Conservation (phyloP, 352 stramenopile genomes). For the Phytophthora citricola region DNA sequence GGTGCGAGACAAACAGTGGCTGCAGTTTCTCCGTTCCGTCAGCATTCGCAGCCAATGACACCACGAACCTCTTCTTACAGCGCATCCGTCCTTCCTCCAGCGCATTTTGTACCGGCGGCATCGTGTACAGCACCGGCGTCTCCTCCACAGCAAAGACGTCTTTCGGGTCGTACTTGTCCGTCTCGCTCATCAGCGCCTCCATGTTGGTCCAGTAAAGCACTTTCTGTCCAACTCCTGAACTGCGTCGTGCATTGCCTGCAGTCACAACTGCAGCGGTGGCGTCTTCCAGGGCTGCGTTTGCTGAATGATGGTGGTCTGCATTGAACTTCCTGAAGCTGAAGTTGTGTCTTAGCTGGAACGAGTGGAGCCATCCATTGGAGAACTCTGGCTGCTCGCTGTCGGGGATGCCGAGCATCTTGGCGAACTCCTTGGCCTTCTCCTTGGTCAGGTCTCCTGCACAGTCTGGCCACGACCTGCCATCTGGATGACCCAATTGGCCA, state of each 20-base stretch:
- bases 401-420: conserved; percentile 81
- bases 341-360: conserved; percentile 84
- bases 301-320: conserved; percentile 50
- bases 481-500: conserved; percentile 90
- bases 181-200: conserved; percentile 66
- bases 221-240: conserved; percentile 12
- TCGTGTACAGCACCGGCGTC: conserved; percentile 76
- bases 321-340: conserved; percentile 89
- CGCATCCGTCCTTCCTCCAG: conserved; percentile 58
- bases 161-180: conserved; percentile 75
- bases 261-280: neutral
- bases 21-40: conserved; percentile 81
- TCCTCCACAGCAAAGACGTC: conserved; percentile 85
- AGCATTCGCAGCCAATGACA: conserved; percentile 69
- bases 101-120: conserved; percentile 56
- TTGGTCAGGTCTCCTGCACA: conserved; percentile 86
- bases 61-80: conserved; percentile 77
- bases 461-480: conserved; percentile 79
- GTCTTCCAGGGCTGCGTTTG: neutral
- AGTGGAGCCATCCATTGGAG: conserved; percentile 83
- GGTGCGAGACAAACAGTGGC: conserved; percentile 83
- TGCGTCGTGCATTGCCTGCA: neutral
- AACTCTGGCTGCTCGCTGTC: conserved; percentile 82
- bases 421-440: conserved; percentile 87
- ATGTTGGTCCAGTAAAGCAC: conserved; percentile 69